These are phyloP conservation scores for Agastache rugosa DNA, from an alignment of 257 asterid species.

Conservation along the genomic window DNA sequence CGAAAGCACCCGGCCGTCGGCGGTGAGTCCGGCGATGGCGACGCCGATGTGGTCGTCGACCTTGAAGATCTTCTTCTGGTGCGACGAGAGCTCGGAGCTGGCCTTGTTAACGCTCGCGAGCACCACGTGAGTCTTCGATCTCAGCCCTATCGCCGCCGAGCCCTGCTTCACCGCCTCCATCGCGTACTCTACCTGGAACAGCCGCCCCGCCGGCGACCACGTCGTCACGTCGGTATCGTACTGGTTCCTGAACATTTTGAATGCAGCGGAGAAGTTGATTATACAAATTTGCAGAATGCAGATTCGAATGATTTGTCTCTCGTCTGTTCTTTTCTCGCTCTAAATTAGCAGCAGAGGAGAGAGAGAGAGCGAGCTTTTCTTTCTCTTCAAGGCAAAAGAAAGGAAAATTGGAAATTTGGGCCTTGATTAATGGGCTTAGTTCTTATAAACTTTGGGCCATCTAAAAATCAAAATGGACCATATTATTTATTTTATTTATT, in stretches of 20 bases:
- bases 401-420: background rate
- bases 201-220: constrained; percentile 98
- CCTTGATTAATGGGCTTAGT: background rate
- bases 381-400: constrained; percentile 61
- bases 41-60: constrained; percentile 99
- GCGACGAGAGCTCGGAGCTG: constrained; percentile 90
- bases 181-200: constrained; percentile 95
- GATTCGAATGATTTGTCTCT: constrained; percentile 29
- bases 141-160: constrained; percentile 93
- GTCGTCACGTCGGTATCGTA: constrained; percentile 98
- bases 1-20: constrained; percentile 96
- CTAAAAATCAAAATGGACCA: background rate
- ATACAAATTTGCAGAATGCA: background rate
- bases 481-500: too few species aligned
- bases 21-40: constrained; percentile 97
- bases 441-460: background rate
- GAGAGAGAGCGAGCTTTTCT: constrained; percentile 40
- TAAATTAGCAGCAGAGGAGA: constrained; percentile 25
- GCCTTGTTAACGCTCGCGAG: constrained; percentile 91
- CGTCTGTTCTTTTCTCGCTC: constrained; percentile 24
- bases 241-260: constrained; percentile 88
- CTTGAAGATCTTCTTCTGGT: constrained; percentile 99
- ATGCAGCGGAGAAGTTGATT: constrained; percentile 10
- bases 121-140: constrained; percentile 94
- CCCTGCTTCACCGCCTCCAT: constrained; percentile 99